Percentiles rank a stretch among this genome's conserved stretches.
phyloP scores from a whole-genome alignment of 352 stramenopile genomes.

The Phytopythium oedochilum region DNA sequence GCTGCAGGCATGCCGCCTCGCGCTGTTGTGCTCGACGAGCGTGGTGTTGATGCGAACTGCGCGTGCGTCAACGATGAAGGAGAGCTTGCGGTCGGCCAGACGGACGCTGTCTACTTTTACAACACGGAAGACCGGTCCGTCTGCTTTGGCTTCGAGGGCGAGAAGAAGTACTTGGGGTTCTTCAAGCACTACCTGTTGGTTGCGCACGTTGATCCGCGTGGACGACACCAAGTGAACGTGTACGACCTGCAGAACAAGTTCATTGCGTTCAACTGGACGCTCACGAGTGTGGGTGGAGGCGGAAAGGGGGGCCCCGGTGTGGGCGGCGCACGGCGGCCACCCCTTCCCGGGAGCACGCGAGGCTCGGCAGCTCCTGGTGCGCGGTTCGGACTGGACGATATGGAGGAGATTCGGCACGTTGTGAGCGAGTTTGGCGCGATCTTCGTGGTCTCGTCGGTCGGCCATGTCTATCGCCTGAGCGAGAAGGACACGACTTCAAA shows the following conservation, averaged over 20 bases:
- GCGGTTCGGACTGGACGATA: constrained; percentile 78
- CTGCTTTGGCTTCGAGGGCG: constrained; percentile 86
- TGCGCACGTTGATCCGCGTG: constrained; percentile 74
- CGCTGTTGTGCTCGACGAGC: constrained; percentile 76
- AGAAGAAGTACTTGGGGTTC: constrained; percentile 84
- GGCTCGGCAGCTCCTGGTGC: constrained; percentile 27
- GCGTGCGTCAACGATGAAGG: constrained; percentile 83
- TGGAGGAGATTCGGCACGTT: constrained; percentile 85
- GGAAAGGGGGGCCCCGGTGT: constrained; percentile 12
- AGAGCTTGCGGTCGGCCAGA: constrained; percentile 79
- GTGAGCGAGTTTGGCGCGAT: constrained; percentile 85
- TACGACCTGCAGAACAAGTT: constrained; percentile 93
- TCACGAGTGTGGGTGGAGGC: constrained; percentile 49
- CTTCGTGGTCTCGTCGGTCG: constrained; percentile 83
- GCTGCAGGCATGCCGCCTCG: constrained; percentile 53
- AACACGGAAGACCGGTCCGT: constrained; percentile 82
- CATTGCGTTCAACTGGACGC: constrained; percentile 89
- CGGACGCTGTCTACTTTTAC: constrained; percentile 88
- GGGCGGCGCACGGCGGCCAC: constrained; percentile 18
- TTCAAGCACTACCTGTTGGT: constrained; percentile 89
- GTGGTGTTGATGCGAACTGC: constrained; percentile 76
- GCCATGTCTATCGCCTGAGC: constrained; percentile 89
- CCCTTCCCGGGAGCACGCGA: constrained; percentile 25
- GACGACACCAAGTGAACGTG: constrained; percentile 84
- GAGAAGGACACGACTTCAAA: constrained; percentile 96